Evolutionary conservation across 306 rosid genomes (phyloP), one percentile per base, ranked within the genome.

Genomic region (Cicer arietinum): DNA sequence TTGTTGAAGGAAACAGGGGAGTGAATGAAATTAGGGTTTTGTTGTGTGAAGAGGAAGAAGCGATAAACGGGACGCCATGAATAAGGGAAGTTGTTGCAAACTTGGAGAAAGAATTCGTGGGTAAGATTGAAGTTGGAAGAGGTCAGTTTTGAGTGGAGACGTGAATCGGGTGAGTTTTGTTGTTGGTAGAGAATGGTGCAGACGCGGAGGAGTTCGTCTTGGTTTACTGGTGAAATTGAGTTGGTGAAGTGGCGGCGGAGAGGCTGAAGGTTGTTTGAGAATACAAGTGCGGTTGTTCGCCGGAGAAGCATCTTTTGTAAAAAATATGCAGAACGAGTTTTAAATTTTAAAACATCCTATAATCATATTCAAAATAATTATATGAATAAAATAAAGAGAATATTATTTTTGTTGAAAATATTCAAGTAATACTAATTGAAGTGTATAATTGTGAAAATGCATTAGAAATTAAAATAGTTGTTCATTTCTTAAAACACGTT

Each of bases 91-190:
- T 66, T 75, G 86, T 91, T 94, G 92, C 97, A 91, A 18, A 91
- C 96, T 35, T 88, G 98, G 41, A 94, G 91, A 85, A 94, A 91
- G 85, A 94, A 86, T 77, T 94, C 97, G 71, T 86, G 98, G 76
- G 90, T 87, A 77, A 90, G 88, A 35, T 79, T 53, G 84, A 85
- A 88, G 43, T 78, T 69, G 80, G 76, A 79, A 25, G 94, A 76
- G 45, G 72, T 57, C 80, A 94, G 94, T 58, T 87, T 88, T 6
- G 92, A 80, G 76, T 81, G 85, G 71, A 90, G 88, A 11, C 94
- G 80, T n/a, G 90, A 40, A 63, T 82, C 88, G 53, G 92, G 79
- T 17, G 87, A 88, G 85, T 90, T 78, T 66, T 91, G 96, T 14
- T 91, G 98, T 80, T 91, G 94, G 76, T 85, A 87, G 20, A 90